These are phyloP conservation scores for Aspergillus japonicus DNA, from an alignment of 2,329 filamentous ascomycete species.

Conservation along the genomic window DNA sequence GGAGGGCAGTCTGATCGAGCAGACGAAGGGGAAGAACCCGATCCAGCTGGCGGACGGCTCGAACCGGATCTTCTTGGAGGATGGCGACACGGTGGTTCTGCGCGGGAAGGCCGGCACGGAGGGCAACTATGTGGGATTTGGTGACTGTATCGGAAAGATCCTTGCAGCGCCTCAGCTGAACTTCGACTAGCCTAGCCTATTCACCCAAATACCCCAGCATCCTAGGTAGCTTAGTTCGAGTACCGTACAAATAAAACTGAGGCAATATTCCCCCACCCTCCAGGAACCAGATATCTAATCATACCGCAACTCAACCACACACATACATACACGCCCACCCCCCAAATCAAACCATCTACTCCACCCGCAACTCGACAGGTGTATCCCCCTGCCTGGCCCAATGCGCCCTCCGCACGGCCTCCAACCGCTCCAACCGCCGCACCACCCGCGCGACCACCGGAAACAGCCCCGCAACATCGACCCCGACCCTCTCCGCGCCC, in stretches of 20 bases:
- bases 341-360: background rate
- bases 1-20: conserved; percentile 70
- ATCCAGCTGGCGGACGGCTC: conserved; percentile 64
- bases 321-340: background rate
- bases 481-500: conserved; percentile 55
- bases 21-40: conserved; percentile 65
- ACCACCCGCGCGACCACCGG: conserved; percentile 50
- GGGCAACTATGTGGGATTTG: conserved; percentile 71
- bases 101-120: conserved; percentile 66
- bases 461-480: conserved; percentile 50
- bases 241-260: background rate
- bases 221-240: too few species aligned
- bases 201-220: too few species aligned
- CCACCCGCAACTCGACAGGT: conserved; percentile 44
- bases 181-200: conserved; percentile 8
- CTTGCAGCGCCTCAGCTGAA: conserved; percentile 43
- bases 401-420: conserved; percentile 54
- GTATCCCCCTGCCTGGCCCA: conserved; percentile 58
- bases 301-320: background rate
- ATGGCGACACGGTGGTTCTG: conserved; percentile 69
- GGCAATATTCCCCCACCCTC: background rate
- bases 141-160: conserved; percentile 67
- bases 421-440: conserved; percentile 47
- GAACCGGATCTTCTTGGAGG: conserved; percentile 68
- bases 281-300: background rate